These are phyloP conservation scores for grape (Vitis vinifera) DNA, from an alignment of 164 flowering plant species.

Conservation along the genomic window ASM3070453v1 NC_081813.1:7559001-7559500, in stretches of 20 bases:
- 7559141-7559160: slow-evolving; percentile 66
- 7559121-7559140: slow-evolving; percentile 73
- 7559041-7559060: no score
- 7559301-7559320: slow-evolving; percentile 24
- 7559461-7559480: no score
- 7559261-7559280: slow-evolving; percentile 21
- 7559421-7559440: slow-evolving; percentile 16
- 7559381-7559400: slow-evolving; percentile 87
- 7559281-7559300: slow-evolving; percentile 24
- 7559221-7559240: slow-evolving; percentile 7
- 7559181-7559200: slow-evolving; percentile 84
- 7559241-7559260: slow-evolving; percentile 47
- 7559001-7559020: neutral
- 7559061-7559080: neutral
- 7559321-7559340: slow-evolving; percentile 64
- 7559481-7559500: neutral
- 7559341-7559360: slow-evolving; percentile 79
- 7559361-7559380: slow-evolving; percentile 86
- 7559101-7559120: slow-evolving; percentile 24
- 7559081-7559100: neutral
- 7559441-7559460: neutral
- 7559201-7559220: slow-evolving; percentile 50
- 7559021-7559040: no score
- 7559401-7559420: slow-evolving; percentile 71
- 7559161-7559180: slow-evolving; percentile 85